Conservation (phyloP, 1,284 basidiomycete genomes). For the Ceratobasidium sp. region DNA sequence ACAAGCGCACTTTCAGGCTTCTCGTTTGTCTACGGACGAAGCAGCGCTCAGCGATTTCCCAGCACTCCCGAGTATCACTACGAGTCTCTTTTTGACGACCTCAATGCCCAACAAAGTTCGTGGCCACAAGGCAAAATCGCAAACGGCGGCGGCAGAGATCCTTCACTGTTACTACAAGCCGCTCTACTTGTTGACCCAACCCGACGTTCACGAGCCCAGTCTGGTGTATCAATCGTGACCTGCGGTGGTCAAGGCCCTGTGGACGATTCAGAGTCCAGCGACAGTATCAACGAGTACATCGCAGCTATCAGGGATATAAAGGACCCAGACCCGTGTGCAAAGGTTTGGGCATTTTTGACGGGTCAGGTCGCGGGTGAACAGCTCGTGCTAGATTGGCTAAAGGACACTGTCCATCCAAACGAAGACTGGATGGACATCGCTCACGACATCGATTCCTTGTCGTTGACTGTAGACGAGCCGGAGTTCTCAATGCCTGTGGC, state of each 20-base stretch:
- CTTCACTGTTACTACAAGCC: not conserved
- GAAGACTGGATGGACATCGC: not conserved
- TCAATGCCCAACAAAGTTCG: not conserved
- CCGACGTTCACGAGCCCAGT: too few species aligned
- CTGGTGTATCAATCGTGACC: not conserved
- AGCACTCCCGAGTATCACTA: not conserved
- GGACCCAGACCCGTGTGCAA: not conserved
- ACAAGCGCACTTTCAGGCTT: not conserved
- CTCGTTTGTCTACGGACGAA: not conserved
- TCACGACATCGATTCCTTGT: slow-evolving; percentile 4
- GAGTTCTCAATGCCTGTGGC: not conserved
- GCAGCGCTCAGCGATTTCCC: not conserved
- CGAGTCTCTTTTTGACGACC: not conserved
- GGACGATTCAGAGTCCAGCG: not conserved
- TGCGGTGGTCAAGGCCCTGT: too few species aligned
- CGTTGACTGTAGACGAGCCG: not conserved
- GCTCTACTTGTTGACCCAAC: not conserved
- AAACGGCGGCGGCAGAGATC: not conserved
- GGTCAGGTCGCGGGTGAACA: not conserved
- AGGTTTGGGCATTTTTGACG: not conserved
- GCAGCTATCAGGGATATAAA: not conserved
- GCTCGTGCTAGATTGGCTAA: not conserved
- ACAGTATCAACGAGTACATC: not conserved
- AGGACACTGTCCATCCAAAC: not conserved
- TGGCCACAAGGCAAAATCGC: not conserved